Evolutionary conservation across 2,329 filamentous ascomycete genomes (phyloP).

Genomic region (Penicillium crustosum): DNA sequence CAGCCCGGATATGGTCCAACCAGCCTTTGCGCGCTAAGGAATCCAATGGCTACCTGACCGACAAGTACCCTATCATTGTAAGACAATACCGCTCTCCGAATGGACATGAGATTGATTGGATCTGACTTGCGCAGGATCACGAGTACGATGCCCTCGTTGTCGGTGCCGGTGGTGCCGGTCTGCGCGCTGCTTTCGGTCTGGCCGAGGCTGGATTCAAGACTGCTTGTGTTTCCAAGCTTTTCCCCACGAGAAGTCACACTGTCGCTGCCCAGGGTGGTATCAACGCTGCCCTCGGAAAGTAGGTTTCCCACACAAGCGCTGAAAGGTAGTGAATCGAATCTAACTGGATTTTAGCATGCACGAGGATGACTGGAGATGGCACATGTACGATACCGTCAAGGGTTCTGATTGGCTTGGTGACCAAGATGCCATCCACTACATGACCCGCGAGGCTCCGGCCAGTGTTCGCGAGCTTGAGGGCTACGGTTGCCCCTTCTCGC

Average conservation of each 20-base stretch:
- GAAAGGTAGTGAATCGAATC: slow-evolving; percentile 13
- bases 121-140: slow-evolving; percentile 66
- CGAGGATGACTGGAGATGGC: slow-evolving; percentile 97
- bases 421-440: slow-evolving; percentile 97
- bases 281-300: slow-evolving; percentile 49
- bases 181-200: slow-evolving; percentile 63
- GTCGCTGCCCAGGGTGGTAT: slow-evolving; percentile 68
- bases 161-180: slow-evolving; percentile 62
- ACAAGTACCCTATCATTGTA: slow-evolving; percentile 93
- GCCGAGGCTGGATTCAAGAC: slow-evolving; percentile 65
- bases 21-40: slow-evolving; percentile 88
- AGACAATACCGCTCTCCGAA: slow-evolving; percentile 39
- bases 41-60: slow-evolving; percentile 79
- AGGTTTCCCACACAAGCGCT: slow-evolving; percentile 19
- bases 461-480: slow-evolving; percentile 95
- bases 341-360: slow-evolving; percentile 71
- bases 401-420: slow-evolving; percentile 97
- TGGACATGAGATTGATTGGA: not conserved
- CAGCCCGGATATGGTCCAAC: slow-evolving; percentile 83
- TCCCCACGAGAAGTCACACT: slow-evolving; percentile 64
- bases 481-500: slow-evolving; percentile 89
- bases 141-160: slow-evolving; percentile 97
- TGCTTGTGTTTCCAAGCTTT: slow-evolving; percentile 64
- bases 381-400: slow-evolving; percentile 99
- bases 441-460: slow-evolving; percentile 90